Evolutionary conservation across 2,329 filamentous ascomycete genomes (phyloP).

Genomic region (Helminthosporium solani): DNA sequence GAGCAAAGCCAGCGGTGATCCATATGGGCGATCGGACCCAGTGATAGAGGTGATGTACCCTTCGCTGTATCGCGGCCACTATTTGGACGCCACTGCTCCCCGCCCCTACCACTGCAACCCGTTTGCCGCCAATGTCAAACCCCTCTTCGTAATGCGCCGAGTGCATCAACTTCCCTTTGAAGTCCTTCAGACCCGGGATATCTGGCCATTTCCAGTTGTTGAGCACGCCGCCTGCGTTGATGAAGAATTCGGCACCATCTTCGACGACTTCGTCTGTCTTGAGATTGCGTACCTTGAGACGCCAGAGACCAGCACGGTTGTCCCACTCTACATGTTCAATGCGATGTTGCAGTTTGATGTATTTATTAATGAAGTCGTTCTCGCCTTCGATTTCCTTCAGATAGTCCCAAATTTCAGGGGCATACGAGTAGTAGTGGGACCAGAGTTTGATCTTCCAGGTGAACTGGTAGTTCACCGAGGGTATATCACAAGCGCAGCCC

Average conservation of each 20-base stretch:
- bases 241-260: constrained; percentile 26
- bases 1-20: constrained; percentile 52
- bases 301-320: constrained; percentile 16
- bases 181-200: constrained; percentile 42
- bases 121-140: constrained; percentile 40
- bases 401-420: constrained; percentile 53
- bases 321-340: constrained; percentile 24
- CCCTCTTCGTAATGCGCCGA: constrained; percentile 45
- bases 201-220: constrained; percentile 46
- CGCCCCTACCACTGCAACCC: constrained; percentile 46
- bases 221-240: constrained; percentile 24
- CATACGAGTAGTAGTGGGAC: constrained; percentile 46
- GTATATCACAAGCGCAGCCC: constrained; percentile 42
- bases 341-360: constrained; percentile 20
- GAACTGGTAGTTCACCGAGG: constrained; percentile 44
- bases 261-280: constrained; percentile 15
- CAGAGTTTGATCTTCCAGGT: constrained; percentile 53
- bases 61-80: constrained; percentile 43
- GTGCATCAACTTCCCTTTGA: constrained; percentile 49
- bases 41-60: constrained; percentile 43
- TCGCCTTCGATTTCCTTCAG: constrained; percentile 45
- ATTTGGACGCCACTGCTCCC: constrained; percentile 48
- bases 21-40: constrained; percentile 49
- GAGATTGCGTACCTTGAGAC: constrained; percentile 15
- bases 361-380: constrained; percentile 36